Percentiles rank a stretch among this genome's conserved stretches.
These are phyloP conservation scores for Trichoderma asperelloides DNA, from an alignment of 495 filamentous ascomycete species.

Conservation along the genomic window DNA sequence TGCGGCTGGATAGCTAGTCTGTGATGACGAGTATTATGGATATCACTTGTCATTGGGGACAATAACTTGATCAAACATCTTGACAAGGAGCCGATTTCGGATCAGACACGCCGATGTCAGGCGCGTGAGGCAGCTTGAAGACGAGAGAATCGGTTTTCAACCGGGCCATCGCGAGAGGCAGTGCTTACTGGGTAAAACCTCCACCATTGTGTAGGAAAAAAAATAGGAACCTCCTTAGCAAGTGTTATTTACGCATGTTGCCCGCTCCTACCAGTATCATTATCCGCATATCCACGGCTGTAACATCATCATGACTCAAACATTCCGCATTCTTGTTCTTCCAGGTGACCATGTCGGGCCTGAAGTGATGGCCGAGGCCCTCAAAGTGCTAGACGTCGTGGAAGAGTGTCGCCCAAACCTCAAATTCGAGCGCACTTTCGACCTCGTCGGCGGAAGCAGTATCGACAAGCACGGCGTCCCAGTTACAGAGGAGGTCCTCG, in stretches of 20 bases:
- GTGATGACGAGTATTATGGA: neutral
- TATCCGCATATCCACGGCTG: neutral
- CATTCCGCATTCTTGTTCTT: slow-evolving; percentile 42
- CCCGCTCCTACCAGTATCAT: neutral
- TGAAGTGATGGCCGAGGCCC: slow-evolving; percentile 44
- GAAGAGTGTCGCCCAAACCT: slow-evolving; percentile 22
- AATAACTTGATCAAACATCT: neutral
- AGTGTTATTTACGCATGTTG: neutral
- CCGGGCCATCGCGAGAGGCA: too few species aligned
- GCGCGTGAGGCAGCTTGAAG: neutral
- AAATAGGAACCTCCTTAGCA: neutral
- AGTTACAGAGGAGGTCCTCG: slow-evolving; percentile 35
- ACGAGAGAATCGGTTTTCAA: neutral
- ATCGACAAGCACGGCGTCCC: slow-evolving; percentile 39
- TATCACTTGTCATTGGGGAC: neutral
- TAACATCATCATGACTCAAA: slow-evolving; percentile 13
- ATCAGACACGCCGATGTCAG: neutral
- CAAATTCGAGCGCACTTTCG: slow-evolving; percentile 34
- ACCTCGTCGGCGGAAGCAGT: slow-evolving; percentile 40
- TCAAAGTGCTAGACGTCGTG: slow-evolving; percentile 42
- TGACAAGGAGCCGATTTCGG: neutral
- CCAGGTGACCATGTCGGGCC: slow-evolving; percentile 49
- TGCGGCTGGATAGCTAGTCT: too few species aligned
- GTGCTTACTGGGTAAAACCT: neutral
- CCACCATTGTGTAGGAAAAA: neutral